Percentiles rank a stretch among this genome's conserved stretches.
Evolutionary conservation across 1,284 basidiomycete genomes (phyloP).

Genomic region (Cystobasidium slooffiae): DNA sequence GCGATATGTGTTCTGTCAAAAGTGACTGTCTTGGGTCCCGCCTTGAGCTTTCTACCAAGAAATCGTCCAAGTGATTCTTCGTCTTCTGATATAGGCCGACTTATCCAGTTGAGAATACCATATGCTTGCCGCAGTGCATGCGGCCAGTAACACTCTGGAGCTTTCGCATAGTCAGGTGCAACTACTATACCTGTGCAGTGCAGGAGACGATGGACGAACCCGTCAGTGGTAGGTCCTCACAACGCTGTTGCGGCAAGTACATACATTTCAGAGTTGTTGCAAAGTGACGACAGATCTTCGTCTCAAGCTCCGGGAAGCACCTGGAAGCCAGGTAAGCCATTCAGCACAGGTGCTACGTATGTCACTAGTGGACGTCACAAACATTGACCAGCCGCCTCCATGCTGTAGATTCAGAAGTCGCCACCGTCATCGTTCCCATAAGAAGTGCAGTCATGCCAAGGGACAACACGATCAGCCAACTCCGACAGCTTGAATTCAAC

Average conservation of each 20-base stretch:
- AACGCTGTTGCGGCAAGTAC: not conserved
- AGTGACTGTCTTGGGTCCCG: not conserved
- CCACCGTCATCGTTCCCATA: not conserved
- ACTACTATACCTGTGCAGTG: constrained; percentile 26
- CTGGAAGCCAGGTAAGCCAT: not conserved
- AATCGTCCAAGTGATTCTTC: constrained; percentile 21
- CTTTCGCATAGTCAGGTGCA: constrained; percentile 42
- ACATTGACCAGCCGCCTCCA: constrained; percentile 43
- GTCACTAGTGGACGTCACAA: not conserved
- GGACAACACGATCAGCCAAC: not conserved
- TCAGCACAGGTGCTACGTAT: not conserved
- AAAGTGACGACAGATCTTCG: constrained; percentile 26
- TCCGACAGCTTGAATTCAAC: not conserved
- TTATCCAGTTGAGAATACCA: constrained; percentile 31
- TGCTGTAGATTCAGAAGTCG: constrained; percentile 11
- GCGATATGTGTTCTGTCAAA: constrained; percentile 34
- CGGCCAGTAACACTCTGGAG: constrained; percentile 36
- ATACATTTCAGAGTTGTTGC: constrained; percentile 24
- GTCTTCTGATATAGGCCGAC: constrained; percentile 4
- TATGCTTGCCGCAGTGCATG: constrained; percentile 37
- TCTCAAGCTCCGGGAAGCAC: constrained; percentile 37
- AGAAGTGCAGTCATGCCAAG: not conserved
- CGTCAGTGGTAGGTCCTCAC: not conserved
- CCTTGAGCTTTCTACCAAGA: constrained; percentile 15
- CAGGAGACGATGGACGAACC: not conserved